phyloP scores from a whole-genome alignment of 768 basidiomycete genomes.

The Dentipellis sp. region DNA sequence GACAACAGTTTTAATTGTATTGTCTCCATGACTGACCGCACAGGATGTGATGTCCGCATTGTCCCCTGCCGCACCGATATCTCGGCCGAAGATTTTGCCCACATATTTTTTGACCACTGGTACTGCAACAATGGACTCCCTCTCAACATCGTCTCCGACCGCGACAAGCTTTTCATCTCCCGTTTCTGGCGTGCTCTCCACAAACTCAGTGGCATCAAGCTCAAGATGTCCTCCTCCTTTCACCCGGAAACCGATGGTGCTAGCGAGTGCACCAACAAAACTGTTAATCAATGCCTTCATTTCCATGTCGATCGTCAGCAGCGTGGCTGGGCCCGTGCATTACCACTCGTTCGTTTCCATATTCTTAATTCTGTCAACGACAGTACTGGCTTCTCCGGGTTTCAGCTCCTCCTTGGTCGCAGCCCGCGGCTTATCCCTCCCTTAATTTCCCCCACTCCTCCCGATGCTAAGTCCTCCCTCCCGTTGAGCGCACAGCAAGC shows the following conservation, averaged over 20 bases:
- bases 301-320: constrained; percentile 17
- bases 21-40: constrained; percentile 18
- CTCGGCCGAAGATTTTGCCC: constrained; percentile 12
- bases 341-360: constrained; percentile 17
- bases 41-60: constrained; percentile 9
- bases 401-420: constrained; percentile 14
- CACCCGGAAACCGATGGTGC: constrained; percentile 30
- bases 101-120: constrained; percentile 19
- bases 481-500: neutral
- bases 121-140: constrained; percentile 24
- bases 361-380: constrained; percentile 18
- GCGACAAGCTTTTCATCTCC: constrained; percentile 24
- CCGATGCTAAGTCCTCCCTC: neutral
- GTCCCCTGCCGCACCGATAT: constrained; percentile 7
- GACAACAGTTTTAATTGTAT: constrained; percentile 19
- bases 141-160: constrained; percentile 22
- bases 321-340: constrained; percentile 6
- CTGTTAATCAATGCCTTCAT: constrained; percentile 17
- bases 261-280: constrained; percentile 21
- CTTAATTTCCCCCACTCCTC: neutral
- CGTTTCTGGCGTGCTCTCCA: constrained; percentile 25
- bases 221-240: constrained; percentile 24
- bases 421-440: constrained; percentile 15
- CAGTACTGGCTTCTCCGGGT: constrained; percentile 16
- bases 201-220: constrained; percentile 18